These are phyloP conservation scores for Pyracantha coccinea DNA, from an alignment of 331 rosid species.

Conservation along the genomic window DNA sequence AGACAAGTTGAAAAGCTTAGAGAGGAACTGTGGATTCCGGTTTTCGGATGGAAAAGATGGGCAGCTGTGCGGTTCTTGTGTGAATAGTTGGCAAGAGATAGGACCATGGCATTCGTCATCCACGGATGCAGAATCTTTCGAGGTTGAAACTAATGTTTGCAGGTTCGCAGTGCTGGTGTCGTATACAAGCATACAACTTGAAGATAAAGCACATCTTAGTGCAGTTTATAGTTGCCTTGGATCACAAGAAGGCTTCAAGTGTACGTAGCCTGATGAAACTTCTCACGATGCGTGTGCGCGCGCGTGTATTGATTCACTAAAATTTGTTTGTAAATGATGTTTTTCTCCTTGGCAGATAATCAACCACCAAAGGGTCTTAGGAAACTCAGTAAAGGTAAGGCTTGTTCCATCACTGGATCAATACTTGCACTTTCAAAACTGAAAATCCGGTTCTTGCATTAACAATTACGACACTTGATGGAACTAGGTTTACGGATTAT, in stretches of 20 bases:
- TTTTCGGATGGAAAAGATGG: slow-evolving; percentile 11
- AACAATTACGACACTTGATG: background rate
- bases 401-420: background rate
- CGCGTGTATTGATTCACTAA: background rate
- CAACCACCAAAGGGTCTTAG: background rate
- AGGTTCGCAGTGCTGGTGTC: slow-evolving; percentile 33
- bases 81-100: slow-evolving; percentile 20
- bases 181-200: slow-evolving; percentile 10
- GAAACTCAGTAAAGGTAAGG: slow-evolving; percentile 20
- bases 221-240: slow-evolving; percentile 30
- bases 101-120: slow-evolving; percentile 2
- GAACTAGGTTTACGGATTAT: slow-evolving; percentile 28
- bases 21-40: slow-evolving; percentile 13
- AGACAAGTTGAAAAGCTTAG: slow-evolving; percentile 14
- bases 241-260: background rate
- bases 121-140: background rate
- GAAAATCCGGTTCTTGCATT: slow-evolving; percentile 1
- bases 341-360: slow-evolving; percentile 6
- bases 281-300: background rate
- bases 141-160: slow-evolving; percentile 18
- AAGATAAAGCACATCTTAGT: slow-evolving; percentile 3
- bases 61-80: slow-evolving; percentile 24
- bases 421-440: background rate
- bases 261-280: slow-evolving; percentile 1
- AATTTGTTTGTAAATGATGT: background rate